Evolutionary conservation across 208 protist genomes (phyloP).

Genomic region (Crithidia sp.): DNA sequence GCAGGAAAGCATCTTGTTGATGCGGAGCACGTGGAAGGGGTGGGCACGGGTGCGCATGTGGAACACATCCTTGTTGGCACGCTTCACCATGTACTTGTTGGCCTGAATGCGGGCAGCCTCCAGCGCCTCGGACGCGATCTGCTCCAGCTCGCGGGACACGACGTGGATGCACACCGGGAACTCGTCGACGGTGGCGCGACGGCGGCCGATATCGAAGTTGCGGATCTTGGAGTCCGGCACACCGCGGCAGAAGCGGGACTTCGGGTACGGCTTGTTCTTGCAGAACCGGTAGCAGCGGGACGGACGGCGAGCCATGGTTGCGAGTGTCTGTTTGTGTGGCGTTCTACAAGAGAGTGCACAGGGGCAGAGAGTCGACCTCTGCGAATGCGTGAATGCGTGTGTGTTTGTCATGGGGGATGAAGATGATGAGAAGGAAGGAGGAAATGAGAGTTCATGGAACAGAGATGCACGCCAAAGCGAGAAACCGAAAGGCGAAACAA

Average conservation of each 20-base stretch:
- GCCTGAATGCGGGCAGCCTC: slow-evolving; percentile 99
- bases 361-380: slow-evolving; percentile 4
- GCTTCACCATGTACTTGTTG: slow-evolving; percentile 99
- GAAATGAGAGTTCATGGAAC: not conserved
- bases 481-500: not conserved
- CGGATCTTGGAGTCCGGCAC: slow-evolving; percentile 98
- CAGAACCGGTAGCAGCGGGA: slow-evolving; percentile 81
- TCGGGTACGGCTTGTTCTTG: slow-evolving; percentile 87
- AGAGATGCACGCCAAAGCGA: slow-evolving; percentile 9
- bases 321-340: not conserved
- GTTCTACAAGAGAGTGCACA: not conserved
- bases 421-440: not conserved
- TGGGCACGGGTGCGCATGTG: slow-evolving; percentile 99
- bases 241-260: slow-evolving; percentile 98
- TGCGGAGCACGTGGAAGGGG: slow-evolving; percentile 99
- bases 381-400: not conserved
- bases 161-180: slow-evolving; percentile 98
- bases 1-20: slow-evolving; percentile 99
- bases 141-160: slow-evolving; percentile 98
- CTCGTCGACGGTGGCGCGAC: slow-evolving; percentile 95
- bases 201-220: slow-evolving; percentile 98
- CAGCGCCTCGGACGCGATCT: slow-evolving; percentile 98
- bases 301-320: slow-evolving; percentile 73
- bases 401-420: not conserved
- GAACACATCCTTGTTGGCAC: slow-evolving; percentile 98